Percentiles rank a stretch among this genome's conserved stretches.
phyloP scores from a whole-genome alignment of 768 basidiomycete species.

The Phlegmacium glaucopus region DNA sequence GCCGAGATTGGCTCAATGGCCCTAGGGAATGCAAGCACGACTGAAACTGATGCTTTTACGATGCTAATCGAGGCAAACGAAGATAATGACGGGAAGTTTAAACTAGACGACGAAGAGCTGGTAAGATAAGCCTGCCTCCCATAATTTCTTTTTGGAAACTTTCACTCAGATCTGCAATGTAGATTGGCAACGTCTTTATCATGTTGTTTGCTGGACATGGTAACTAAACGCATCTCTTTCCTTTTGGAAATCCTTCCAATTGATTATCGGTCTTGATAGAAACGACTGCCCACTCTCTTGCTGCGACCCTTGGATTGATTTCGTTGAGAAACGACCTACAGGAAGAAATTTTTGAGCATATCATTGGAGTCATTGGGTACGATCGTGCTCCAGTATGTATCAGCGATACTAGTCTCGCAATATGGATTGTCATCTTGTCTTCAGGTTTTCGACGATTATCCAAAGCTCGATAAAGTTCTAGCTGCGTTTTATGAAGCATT shows the following conservation, averaged over 20 bases:
- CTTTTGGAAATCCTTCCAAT: no score
- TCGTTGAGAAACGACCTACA: slow-evolving; percentile 44
- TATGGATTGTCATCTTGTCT: neutral
- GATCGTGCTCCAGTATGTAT: slow-evolving; percentile 17
- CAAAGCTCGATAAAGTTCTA: slow-evolving; percentile 38
- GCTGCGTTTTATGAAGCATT: slow-evolving; percentile 42
- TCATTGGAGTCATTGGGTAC: slow-evolving; percentile 33
- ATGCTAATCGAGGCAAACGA: slow-evolving; percentile 45
- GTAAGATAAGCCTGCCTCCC: slow-evolving; percentile 17
- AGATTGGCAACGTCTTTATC: slow-evolving; percentile 53
- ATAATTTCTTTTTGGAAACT: neutral
- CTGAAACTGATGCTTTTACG: slow-evolving; percentile 34
- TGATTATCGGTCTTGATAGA: slow-evolving; percentile 23
- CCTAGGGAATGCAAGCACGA: neutral
- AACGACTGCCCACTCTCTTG: slow-evolving; percentile 48
- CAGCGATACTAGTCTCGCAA: neutral
- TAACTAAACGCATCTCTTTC: slow-evolving; percentile 13
- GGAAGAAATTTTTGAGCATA: slow-evolving; percentile 43
- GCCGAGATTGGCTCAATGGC: slow-evolving; percentile 12
- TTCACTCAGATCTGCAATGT: neutral
- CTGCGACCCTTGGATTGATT: slow-evolving; percentile 45
- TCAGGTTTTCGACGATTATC: slow-evolving; percentile 39
- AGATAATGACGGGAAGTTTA: slow-evolving; percentile 35
- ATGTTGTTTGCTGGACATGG: slow-evolving; percentile 61
- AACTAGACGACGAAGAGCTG: slow-evolving; percentile 38